Evolutionary conservation across 495 filamentous ascomycete genomes (phyloP).

Genomic region (Clavariopsis aquatica): DNA sequence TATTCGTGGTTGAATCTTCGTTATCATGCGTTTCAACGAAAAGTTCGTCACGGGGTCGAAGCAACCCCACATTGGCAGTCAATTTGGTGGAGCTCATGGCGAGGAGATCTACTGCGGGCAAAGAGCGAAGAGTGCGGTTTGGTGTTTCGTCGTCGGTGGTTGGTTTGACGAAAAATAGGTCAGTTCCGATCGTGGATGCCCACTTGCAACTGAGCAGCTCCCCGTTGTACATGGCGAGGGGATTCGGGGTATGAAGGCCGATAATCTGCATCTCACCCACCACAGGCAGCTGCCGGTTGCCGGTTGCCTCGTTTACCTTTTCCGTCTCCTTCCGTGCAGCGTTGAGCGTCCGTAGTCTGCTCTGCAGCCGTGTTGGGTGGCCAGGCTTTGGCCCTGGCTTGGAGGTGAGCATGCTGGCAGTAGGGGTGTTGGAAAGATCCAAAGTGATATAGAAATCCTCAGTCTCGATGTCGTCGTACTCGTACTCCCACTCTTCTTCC

Average conservation of each 20-base stretch:
- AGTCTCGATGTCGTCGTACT: slow-evolving; percentile 60
- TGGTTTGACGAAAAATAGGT: slow-evolving; percentile 66
- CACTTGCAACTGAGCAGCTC: slow-evolving; percentile 74
- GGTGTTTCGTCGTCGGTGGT: neutral
- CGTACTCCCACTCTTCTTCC: slow-evolving; percentile 65
- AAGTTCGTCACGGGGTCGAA: slow-evolving; percentile 37
- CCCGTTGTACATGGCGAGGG: slow-evolving; percentile 72
- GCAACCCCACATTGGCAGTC: slow-evolving; percentile 42
- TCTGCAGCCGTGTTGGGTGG: slow-evolving; percentile 6
- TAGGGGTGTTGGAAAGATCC: slow-evolving; percentile 38
- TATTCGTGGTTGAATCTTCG: neutral
- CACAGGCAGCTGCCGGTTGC: neutral
- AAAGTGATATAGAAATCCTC: slow-evolving; percentile 52
- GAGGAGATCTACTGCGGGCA: slow-evolving; percentile 47
- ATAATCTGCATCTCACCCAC: slow-evolving; percentile 68
- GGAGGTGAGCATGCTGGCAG: neutral
- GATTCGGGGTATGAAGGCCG: slow-evolving; percentile 70
- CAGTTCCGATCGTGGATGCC: slow-evolving; percentile 76
- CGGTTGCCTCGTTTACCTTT: neutral
- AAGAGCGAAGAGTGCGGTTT: slow-evolving; percentile 39
- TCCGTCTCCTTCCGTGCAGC: neutral
- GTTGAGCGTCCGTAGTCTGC: slow-evolving; percentile 2
- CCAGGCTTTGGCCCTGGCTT: neutral
- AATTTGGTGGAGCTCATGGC: slow-evolving; percentile 45
- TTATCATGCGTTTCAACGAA: neutral